Conservation (phyloP, 2,329 filamentous ascomycete genomes). For the Ophiostoma perfectum region DNA sequence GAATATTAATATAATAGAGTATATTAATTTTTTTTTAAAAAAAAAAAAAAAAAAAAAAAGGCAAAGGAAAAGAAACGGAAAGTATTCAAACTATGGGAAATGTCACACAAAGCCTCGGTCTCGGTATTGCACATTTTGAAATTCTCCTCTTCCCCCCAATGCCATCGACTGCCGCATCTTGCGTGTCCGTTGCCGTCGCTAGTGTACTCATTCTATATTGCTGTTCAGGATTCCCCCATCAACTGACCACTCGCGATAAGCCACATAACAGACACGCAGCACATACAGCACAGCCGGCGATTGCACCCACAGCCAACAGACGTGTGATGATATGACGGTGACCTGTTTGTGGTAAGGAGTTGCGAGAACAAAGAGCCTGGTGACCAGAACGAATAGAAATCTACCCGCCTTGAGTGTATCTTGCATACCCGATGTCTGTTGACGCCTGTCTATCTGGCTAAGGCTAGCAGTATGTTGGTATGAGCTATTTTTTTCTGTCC, state of each 20-base stretch:
- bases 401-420: slow-evolving; percentile 7
- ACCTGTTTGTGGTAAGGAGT: background rate
- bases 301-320: slow-evolving; percentile 1
- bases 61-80: too few relatives aligned
- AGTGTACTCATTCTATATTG: background rate
- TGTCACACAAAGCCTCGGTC: background rate
- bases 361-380: slow-evolving; percentile 3
- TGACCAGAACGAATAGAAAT: background rate
- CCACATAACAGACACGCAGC: background rate
- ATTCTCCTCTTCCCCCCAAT: background rate
- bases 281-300: background rate
- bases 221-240: background rate
- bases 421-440: slow-evolving; percentile 5
- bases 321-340: background rate
- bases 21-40: too few relatives aligned
- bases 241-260: background rate
- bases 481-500: background rate
- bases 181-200: background rate
- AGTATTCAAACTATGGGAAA: background rate
- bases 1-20: too few relatives aligned
- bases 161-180: background rate
- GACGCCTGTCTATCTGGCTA: background rate
- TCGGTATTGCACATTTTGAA: background rate
- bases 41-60: too few relatives aligned
- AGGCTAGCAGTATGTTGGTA: background rate